phyloP scores from a whole-genome alignment of 495 filamentous ascomycete species.

The Lentithecium fluviatile region DNA sequence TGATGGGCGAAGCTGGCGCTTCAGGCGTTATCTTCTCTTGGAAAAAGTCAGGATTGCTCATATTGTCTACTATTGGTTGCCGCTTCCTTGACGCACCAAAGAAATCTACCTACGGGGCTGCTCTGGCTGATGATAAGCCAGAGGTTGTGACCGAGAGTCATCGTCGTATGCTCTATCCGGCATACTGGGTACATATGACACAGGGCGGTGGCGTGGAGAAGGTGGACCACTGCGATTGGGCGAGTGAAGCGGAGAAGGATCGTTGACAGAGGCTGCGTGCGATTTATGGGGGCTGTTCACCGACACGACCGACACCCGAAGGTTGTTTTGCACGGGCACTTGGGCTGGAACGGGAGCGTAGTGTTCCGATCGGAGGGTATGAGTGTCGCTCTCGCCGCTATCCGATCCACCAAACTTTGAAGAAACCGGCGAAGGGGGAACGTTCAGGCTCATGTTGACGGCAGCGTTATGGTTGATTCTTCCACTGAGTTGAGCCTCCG shows the following conservation, averaged over 20 bases:
- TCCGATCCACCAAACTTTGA: conserved; percentile 16
- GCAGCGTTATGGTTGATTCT: conserved; percentile 31
- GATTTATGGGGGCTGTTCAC: conserved; percentile 15
- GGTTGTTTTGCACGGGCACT: conserved; percentile 15
- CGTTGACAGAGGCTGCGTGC: conserved; percentile 23
- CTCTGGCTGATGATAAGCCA: background rate
- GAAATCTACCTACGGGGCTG: conserved; percentile 31
- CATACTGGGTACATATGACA: conserved; percentile 22
- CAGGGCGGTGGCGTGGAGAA: conserved; percentile 10
- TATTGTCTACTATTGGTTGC: background rate
- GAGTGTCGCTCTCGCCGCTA: conserved; percentile 11
- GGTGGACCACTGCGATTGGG: conserved; percentile 19
- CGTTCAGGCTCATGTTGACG: conserved; percentile 33
- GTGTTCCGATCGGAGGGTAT: conserved; percentile 22
- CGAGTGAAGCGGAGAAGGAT: background rate
- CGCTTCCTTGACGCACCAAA: conserved; percentile 8
- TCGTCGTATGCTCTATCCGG: background rate
- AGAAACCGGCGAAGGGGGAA: conserved; percentile 33
- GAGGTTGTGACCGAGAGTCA: conserved; percentile 16
- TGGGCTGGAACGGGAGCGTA: conserved; percentile 27
- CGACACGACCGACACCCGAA: conserved; percentile 11
- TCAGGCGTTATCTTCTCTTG: conserved; percentile 8
- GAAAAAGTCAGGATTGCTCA: conserved; percentile 22
- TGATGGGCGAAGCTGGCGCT: conserved; percentile 8
- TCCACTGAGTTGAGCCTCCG: conserved; percentile 34